Conservation (phyloP, 768 basidiomycete genomes). For the Calocybe gangraenosa region DNA sequence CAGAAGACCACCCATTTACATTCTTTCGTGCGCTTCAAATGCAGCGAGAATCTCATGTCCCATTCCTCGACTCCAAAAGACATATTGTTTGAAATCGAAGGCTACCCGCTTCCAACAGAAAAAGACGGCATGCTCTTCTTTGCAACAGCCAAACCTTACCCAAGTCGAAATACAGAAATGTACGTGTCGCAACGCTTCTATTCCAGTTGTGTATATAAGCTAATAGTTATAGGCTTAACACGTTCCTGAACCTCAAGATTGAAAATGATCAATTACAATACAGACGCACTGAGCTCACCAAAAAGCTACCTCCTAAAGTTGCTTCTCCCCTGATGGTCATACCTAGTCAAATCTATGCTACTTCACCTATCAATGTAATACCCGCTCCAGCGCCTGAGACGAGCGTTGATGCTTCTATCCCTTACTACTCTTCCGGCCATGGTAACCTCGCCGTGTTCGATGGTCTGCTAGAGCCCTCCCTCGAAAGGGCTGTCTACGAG, state of each 20-base stretch:
- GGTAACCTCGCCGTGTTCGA: constrained; percentile 10
- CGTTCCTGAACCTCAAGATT: constrained; percentile 77
- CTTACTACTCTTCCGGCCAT: constrained; percentile 7
- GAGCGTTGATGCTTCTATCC: constrained; percentile 8
- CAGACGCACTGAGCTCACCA: constrained; percentile 43
- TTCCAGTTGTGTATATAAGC: background rate
- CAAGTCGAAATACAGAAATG: constrained; percentile 69
- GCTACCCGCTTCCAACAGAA: constrained; percentile 49
- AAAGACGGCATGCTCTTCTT: constrained; percentile 60
- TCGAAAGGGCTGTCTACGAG: constrained; percentile 7
- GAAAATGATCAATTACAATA: constrained; percentile 81
- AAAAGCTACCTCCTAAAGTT: constrained; percentile 22
- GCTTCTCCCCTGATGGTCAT: constrained; percentile 20
- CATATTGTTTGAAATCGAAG: constrained; percentile 69
- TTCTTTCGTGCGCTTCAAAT: constrained; percentile 57
- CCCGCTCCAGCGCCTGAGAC: background rate
- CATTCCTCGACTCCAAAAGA: constrained; percentile 27
- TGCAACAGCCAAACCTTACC: constrained; percentile 72
- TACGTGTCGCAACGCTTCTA: constrained; percentile 25
- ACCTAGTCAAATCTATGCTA: constrained; percentile 32
- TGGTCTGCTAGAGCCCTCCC: constrained; percentile 5
- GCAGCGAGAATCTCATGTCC: constrained; percentile 24
- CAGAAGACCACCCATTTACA: constrained; percentile 46
- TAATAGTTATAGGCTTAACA: constrained; percentile 51
- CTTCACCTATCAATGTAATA: constrained; percentile 24